Evolutionary conservation across 805 yeast genomes (phyloP), one percentile per base, ranked within the genome.

Genomic region (Candida manassasensis): DNA sequence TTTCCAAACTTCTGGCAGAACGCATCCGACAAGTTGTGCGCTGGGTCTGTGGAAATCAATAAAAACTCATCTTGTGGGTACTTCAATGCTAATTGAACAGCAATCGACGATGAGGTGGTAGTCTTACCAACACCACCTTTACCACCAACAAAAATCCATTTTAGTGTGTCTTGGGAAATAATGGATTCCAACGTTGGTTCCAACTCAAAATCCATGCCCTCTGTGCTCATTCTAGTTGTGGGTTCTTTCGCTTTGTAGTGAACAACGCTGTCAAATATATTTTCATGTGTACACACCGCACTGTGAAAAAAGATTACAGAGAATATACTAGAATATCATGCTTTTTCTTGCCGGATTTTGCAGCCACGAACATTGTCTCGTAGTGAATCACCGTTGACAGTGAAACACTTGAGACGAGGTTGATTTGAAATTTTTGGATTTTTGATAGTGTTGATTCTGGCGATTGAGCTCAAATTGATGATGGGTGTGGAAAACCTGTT

Each of bases 81-180:
- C 38, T 74, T 69, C 42, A 84, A 62, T 12, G 98, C 97, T 58
- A 93, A 75, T 63, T 93, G 97, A 43, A 89, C 82, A 15, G 99
- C 95, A 48, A 93, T 74, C 16, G 97, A 88, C 31, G 96, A 89
- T 1, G 97, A 90, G 3, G 97, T 85, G 17, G 98, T 93, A 44
- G 99, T 93, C 60, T 93, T 93, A 52, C 99, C 99, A 19, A 93
- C 99, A 63, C 99, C 99, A 60, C 99, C 99, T 69, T 93, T 93
- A 49, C 99, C 99, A 47, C 99, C 99, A 29, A 90, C 97, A 53
- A 93, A 93, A 44, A 93, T 82, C 99, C 99, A 93, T 55, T 84
- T 85, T 54, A 93, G 75, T 27, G 78, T 63, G 18, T 82, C 85
- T 42, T 75, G 79, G 19, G 63, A 46, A 35, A 84, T 67, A 36